Evolutionary conservation across 2,329 filamentous ascomycete species (phyloP), one percentile per base, ranked within the genome.

Genomic region (Thelonectria olida): DNA sequence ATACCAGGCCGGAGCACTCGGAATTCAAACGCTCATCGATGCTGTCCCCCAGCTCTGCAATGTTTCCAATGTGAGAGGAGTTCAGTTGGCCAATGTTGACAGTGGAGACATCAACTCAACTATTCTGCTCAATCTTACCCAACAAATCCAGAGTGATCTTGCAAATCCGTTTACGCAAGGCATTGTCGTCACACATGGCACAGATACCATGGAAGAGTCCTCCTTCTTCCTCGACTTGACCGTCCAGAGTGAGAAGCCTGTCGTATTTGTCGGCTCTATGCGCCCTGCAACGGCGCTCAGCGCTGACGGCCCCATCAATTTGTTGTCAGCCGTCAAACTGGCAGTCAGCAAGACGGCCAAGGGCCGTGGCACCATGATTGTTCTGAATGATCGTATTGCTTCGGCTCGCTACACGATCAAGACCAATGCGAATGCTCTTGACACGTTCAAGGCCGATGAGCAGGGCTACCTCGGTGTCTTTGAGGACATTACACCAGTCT

Each of bases 151-250:
- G 57, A 63, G 63, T 5, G 82, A 84, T 55, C 76, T 87, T 13
- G 28, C 10, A 8, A 31, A 13, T 13, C 28, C 28, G 4, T 31
- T 7, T 12, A 31, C 28, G 4, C 50, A 53, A 25, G 86, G 82
- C n/a, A 84, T 84, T 3, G 84, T 89, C 2, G 76, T 90, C 47
- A 89, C 87, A 0, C 87, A 90, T 65, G 88, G 88, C 31, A 90
- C 88, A 8, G 88, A 90, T 67, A 88, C 85, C 0, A 77, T 90
- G 0, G 87, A 89, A 67, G 87, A 89, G 70, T 83, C 84, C 0
- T 83, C 85, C 3, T 88, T 89, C 76, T 88, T 88, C 75, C 74
- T 90, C 5, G 84, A 88, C 54, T 72, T 85, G 2, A 86, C 84
- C 0, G 71, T 88, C 9, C 81, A 81, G 62, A 85, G 81, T 22